Percentiles rank a stretch among this genome's conserved stretches.
phyloP scores from a whole-genome alignment of 2,329 filamentous ascomycete genomes.

The Aaosphaeria arxii region DNA sequence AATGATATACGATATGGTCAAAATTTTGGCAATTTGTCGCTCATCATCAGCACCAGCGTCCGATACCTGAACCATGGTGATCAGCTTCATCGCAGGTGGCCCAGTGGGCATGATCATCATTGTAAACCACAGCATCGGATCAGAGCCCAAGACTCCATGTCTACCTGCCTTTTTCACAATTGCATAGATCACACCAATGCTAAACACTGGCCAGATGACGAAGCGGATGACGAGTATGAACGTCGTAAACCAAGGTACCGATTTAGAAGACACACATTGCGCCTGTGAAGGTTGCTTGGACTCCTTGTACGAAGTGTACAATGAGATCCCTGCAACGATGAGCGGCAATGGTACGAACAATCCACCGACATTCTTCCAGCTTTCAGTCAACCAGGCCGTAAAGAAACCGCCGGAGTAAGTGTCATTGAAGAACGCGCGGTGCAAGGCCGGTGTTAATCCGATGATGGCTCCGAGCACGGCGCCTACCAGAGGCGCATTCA shows the following conservation, averaged over 20 bases:
- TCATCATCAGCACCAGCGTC: conserved; percentile 44
- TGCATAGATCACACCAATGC: conserved; percentile 52
- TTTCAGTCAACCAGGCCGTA: conserved; percentile 27
- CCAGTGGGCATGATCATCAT: conserved; percentile 59
- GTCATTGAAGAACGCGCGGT: conserved; percentile 22
- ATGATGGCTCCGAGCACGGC: conserved; percentile 23
- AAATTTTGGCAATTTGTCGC: conserved; percentile 50
- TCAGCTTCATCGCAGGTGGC: conserved; percentile 53
- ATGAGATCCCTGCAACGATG: conserved; percentile 25
- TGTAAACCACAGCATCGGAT: conserved; percentile 64
- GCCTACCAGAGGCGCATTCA: conserved; percentile 28
- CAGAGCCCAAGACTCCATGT: conserved; percentile 44
- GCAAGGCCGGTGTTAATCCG: conserved; percentile 20
- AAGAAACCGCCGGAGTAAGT: conserved; percentile 24
- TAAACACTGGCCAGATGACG: conserved; percentile 23
- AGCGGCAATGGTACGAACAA: conserved; percentile 28
- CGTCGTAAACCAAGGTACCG: conserved; percentile 16
- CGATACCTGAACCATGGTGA: conserved; percentile 50
- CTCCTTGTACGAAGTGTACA: conserved; percentile 19
- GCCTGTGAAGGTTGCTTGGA: neutral
- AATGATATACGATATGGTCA: conserved; percentile 37
- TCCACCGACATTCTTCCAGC: conserved; percentile 23
- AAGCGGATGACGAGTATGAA: conserved; percentile 26
- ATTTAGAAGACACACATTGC: neutral
- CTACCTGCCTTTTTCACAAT: conserved; percentile 52